phyloP scores from a whole-genome alignment of 352 stramenopile species.

The Pythium rishiriense region DNA sequence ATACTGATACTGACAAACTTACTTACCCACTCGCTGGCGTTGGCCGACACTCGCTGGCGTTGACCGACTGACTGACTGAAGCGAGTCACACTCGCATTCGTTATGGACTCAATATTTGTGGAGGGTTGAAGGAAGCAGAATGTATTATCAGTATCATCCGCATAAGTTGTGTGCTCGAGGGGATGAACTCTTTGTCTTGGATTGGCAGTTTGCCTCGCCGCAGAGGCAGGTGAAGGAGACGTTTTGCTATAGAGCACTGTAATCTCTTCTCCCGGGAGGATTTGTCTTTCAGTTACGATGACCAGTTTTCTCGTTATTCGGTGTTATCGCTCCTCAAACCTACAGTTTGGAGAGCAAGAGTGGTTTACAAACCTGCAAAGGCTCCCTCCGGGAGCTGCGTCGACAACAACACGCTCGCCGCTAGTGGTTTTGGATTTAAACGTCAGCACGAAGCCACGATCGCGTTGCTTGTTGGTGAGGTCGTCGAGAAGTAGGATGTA shows the following conservation, averaged over 20 bases:
- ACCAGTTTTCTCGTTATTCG: constrained; percentile 2
- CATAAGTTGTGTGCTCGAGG: too few species aligned
- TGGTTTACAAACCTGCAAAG: constrained; percentile 5
- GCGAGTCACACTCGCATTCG: too few species aligned
- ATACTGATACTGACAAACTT: too few species aligned
- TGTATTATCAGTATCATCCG: too few species aligned
- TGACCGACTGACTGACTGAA: too few species aligned
- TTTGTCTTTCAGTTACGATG: background rate
- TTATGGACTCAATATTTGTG: too few species aligned
- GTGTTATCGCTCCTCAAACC: background rate
- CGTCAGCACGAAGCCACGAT: background rate
- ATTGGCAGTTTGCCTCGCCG: background rate
- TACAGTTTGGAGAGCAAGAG: too few species aligned
- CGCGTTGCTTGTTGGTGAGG: background rate
- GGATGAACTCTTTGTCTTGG: too few species aligned
- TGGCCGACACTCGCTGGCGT: too few species aligned
- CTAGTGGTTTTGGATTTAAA: background rate
- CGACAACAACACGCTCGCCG: background rate
- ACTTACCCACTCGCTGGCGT: too few species aligned
- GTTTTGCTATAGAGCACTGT: background rate
- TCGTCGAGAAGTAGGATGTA: background rate
- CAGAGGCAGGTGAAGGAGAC: constrained; percentile 3
- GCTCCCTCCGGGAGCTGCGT: background rate
- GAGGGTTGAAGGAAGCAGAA: too few species aligned
- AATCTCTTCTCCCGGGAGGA: background rate